phyloP scores from a whole-genome alignment of 257 asterid genomes.

The Ligustrum vulgare region DNA sequence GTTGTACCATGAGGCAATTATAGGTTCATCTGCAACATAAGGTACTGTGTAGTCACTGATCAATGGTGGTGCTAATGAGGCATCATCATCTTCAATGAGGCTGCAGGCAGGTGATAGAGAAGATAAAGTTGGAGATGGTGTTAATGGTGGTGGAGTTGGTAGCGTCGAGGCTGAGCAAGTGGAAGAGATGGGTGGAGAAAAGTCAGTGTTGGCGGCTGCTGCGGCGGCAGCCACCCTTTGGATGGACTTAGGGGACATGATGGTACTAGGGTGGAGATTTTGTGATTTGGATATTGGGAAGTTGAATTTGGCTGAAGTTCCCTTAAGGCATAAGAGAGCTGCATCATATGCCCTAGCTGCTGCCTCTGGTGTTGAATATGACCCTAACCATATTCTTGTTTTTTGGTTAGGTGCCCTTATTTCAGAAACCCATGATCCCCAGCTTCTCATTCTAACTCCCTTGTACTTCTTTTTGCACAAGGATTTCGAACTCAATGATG shows the following conservation, averaged over 20 bases:
- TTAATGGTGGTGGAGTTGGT: background rate
- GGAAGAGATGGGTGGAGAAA: background rate
- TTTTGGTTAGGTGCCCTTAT: slow-evolving; percentile 57
- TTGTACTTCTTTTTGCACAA: slow-evolving; percentile 42
- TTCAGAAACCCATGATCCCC: slow-evolving; percentile 59
- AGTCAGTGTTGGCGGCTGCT: slow-evolving; percentile 20
- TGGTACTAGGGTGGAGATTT: background rate
- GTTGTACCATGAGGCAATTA: slow-evolving; percentile 31
- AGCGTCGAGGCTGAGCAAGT: background rate
- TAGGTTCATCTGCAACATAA: background rate
- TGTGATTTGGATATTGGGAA: slow-evolving; percentile 30
- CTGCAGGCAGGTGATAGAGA: slow-evolving; percentile 7
- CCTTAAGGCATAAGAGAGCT: slow-evolving; percentile 49
- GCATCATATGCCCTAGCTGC: slow-evolving; percentile 62
- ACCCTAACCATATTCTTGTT: slow-evolving; percentile 56
- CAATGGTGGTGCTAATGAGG: background rate
- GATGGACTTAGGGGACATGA: slow-evolving; percentile 49
- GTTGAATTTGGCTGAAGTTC: slow-evolving; percentile 40
- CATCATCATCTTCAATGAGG: slow-evolving; percentile 19
- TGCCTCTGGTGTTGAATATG: slow-evolving; percentile 51
- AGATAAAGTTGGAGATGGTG: slow-evolving; percentile 13
- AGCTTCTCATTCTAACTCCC: slow-evolving; percentile 59
- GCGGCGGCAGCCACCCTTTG: slow-evolving; percentile 45
- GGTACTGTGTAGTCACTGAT: background rate
- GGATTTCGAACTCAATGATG: slow-evolving; percentile 6